Base-by-base conservation (phyloP, 192 early-diverging fungal species). In the Neocallimastix lanati region DNA sequence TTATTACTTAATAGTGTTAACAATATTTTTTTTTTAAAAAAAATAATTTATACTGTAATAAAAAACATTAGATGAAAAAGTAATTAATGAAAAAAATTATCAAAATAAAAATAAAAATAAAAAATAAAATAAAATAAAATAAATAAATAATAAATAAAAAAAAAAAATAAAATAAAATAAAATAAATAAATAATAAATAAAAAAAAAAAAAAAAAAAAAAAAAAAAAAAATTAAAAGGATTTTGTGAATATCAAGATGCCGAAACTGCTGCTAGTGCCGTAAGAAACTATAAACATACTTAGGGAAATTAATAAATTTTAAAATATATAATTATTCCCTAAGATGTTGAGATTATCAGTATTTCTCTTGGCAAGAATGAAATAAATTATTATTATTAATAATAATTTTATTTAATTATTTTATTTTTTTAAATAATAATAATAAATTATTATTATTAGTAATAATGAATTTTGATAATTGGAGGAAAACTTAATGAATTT, bases 221-320 rank as follows among this genome's bases (percentile, higher is more conserved):
- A 21, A 50, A 50, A 50, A 21, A 50, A 7, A 67, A 76, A 38
- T 13, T 21, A 79, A 77, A 1, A 80, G 80, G 80, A 18, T 83
- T 82, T 28, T 76, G 77, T 40, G 81, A 78, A 77, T 81, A 28
- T 76, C 16, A 28, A 84, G 96, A 98, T 82, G 84, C 90, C 28
- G 91, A 95, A 80, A 97, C 95, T n/a, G 96, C 96, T 13, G 92
- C 93, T 28, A 96, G 94, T 81, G 96, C 96, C 29, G 96, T 97
- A 28, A 88, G 95, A 78, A 97, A 97, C 80, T 37, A 80, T 80
- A 80, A 29, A 35, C 80, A 67, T 67, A 67, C 7, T n/a, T 4
- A n/a, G 50, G 50, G 50, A n/a, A n/a, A 67, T n/a, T 67, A 67
- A n/a, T 25, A n/a, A n/a, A n/a, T n/a, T n/a, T 11, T 0, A 7